A percentile compares a stretch with the other conserved stretches of the same genome.
Evolutionary conservation across 1,284 basidiomycete genomes (phyloP).

Genomic region (Fomitopsis palustris): DNA sequence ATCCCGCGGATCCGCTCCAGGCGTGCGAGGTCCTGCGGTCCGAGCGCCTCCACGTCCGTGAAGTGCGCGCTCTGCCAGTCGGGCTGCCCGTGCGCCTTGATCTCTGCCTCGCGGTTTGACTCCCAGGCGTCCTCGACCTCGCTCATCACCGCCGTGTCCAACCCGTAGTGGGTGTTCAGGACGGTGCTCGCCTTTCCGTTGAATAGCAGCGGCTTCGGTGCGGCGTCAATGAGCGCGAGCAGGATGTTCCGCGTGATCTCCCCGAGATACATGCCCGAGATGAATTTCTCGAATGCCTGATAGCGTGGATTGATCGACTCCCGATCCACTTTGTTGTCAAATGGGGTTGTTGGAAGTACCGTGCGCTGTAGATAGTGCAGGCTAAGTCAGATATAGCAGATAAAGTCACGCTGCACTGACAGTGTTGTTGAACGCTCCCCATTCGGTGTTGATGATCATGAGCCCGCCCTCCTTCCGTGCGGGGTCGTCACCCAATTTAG

Average conservation of each 20-base stretch:
- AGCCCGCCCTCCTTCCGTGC: constrained; percentile 58
- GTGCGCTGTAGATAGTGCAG: constrained; percentile 49
- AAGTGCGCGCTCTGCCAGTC: constrained; percentile 22
- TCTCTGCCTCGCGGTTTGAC: constrained; percentile 28
- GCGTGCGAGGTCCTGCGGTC: constrained; percentile 24
- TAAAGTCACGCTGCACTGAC: constrained; percentile 39
- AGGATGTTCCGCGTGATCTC: constrained; percentile 89
- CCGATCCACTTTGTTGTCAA: constrained; percentile 91
- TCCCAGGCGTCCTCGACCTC: constrained; percentile 78
- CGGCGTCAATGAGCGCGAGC: constrained; percentile 81
- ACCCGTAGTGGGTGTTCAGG: constrained; percentile 89
- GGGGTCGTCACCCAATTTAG: constrained; percentile 70
- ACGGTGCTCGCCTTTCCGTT: constrained; percentile 67
- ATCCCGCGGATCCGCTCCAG: constrained; percentile 54
- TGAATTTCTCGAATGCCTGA: constrained; percentile 97
- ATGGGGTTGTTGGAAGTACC: constrained; percentile 89
- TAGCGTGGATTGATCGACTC: constrained; percentile 91
- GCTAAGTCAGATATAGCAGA: constrained; percentile 3
- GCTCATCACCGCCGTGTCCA: constrained; percentile 93
- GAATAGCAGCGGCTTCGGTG: constrained; percentile 73
- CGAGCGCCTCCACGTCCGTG: constrained; percentile 23
- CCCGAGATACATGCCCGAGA: constrained; percentile 98
- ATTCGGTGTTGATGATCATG: constrained; percentile 98
- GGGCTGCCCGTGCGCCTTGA: constrained; percentile 16
- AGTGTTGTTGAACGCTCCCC: constrained; percentile 93